phyloP scores from a whole-genome alignment of 176 grass and related monocot species.

The Musa acuminata region DNA sequence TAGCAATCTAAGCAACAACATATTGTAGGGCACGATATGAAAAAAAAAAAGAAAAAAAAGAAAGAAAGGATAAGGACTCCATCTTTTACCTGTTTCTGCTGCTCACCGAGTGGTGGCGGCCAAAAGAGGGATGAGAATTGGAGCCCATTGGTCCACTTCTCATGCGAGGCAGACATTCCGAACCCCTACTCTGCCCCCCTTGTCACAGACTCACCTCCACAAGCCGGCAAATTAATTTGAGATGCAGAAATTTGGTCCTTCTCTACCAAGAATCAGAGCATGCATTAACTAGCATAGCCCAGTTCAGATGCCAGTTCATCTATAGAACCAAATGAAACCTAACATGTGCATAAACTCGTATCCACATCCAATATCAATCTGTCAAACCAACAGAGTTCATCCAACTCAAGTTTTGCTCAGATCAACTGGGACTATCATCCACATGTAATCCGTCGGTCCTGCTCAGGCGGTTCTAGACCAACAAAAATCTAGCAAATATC shows the following conservation, averaged over 20 bases:
- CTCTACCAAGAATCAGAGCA: slow-evolving; percentile 18
- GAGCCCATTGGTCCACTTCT: slow-evolving; percentile 82
- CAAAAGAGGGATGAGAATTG: slow-evolving; percentile 81
- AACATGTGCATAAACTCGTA: neutral
- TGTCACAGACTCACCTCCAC: slow-evolving; percentile 26
- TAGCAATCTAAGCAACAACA: too few species aligned
- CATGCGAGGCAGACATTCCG: slow-evolving; percentile 67
- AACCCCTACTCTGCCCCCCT: neutral
- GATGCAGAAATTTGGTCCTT: slow-evolving; percentile 16
- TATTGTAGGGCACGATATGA: neutral
- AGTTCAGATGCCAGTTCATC: neutral
- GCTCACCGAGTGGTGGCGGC: slow-evolving; percentile 66
- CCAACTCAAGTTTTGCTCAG: neutral
- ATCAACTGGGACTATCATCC: neutral
- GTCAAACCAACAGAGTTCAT: neutral
- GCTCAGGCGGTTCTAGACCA: slow-evolving; percentile 18
- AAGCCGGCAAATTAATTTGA: slow-evolving; percentile 30
- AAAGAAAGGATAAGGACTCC: neutral
- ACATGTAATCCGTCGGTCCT: slow-evolving; percentile 23
- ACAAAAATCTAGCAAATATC: slow-evolving; percentile 16
- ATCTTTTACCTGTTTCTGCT: slow-evolving; percentile 61
- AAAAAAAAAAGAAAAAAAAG: too few species aligned
- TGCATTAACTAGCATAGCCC: slow-evolving; percentile 24
- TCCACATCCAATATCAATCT: neutral
- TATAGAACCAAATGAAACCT: slow-evolving; percentile 2